Evolutionary conservation across 305 asterid genomes (phyloP), one percentile per base, ranked within the genome.

Genomic region (Fraxinus albicans): DNA sequence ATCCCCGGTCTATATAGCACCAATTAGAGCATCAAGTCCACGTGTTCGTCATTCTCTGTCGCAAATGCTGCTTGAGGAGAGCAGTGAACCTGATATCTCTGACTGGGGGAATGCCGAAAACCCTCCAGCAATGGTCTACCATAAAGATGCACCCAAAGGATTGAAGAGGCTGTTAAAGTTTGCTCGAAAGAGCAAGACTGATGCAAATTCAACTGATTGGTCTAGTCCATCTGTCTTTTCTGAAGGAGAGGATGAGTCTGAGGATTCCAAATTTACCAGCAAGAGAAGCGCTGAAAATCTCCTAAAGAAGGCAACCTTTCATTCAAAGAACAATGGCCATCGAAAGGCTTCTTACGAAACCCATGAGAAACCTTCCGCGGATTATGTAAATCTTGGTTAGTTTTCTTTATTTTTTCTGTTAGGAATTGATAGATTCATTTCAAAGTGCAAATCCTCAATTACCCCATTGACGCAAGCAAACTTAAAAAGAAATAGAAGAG

Each of bases 81-180:
- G 88, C 90, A 90, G 91, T 73, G 98, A 94, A 86, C 90, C 94
- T 81, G 99, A 97, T 86, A 87, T 84, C 7, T 80, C 85, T 72
- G 99, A 93, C 77, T 97, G 99, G 99, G 98, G 99, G 17, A 93
- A 92, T 89, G 97, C 99, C 13, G 99, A 94, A 88, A 94, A 95
- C 85, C 99, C 98, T 79, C 98, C 93, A 73, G 83, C 94, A 74
- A 81, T 88, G 87, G 89, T 92, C 81, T 92, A 90, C 86, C 97
- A 94, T 67, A 94, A 90, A 86, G 98, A 96, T 84, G 95, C 89
- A 55, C 98, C 98, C 8, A 96, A 93, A 88, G 99, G 99, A 82
- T 88, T 96, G 67, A 96, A 96, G 89, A 94, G 98, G 88, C 97
- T 96, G 44, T 81, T 96, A 82, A 96, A 96, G 77, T 96, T 96